Conservation (phyloP, 345 rosid species). For the Reutealis trisperma region DNA sequence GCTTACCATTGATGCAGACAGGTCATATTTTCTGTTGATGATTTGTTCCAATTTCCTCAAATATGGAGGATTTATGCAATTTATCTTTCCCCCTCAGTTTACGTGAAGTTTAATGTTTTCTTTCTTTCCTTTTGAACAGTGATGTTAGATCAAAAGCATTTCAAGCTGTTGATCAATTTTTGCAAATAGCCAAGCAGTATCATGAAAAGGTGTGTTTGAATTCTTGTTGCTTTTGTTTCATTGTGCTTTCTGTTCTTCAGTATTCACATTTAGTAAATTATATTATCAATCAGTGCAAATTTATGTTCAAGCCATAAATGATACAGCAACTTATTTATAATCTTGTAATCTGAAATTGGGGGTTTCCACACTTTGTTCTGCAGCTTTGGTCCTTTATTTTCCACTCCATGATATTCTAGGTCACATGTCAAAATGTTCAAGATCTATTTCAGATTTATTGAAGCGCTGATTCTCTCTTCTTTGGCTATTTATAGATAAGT, state of each 20-base stretch:
- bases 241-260: background rate
- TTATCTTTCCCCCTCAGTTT: background rate
- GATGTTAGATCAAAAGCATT: slow-evolving; percentile 95
- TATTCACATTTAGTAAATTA: background rate
- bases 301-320: background rate
- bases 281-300: background rate
- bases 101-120: slow-evolving; percentile 5
- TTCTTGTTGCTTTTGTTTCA: slow-evolving; percentile 1
- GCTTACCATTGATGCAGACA: slow-evolving; percentile 91
- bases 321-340: background rate
- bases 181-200: slow-evolving; percentile 80
- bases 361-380: background rate
- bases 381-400: background rate
- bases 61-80: background rate
- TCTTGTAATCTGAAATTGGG: background rate
- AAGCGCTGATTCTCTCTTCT: background rate
- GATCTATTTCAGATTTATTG: background rate
- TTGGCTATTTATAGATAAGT: slow-evolving; percentile 43
- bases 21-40: slow-evolving; percentile 41
- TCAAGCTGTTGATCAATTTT: slow-evolving; percentile 90
- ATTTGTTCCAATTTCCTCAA: background rate
- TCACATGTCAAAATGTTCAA: background rate
- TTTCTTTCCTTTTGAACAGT: slow-evolving; percentile 46
- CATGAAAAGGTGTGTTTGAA: slow-evolving; percentile 65
- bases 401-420: background rate